Conservation (phyloP, 202 grass and related monocot genomes). For the Musa balbisiana region DNA sequence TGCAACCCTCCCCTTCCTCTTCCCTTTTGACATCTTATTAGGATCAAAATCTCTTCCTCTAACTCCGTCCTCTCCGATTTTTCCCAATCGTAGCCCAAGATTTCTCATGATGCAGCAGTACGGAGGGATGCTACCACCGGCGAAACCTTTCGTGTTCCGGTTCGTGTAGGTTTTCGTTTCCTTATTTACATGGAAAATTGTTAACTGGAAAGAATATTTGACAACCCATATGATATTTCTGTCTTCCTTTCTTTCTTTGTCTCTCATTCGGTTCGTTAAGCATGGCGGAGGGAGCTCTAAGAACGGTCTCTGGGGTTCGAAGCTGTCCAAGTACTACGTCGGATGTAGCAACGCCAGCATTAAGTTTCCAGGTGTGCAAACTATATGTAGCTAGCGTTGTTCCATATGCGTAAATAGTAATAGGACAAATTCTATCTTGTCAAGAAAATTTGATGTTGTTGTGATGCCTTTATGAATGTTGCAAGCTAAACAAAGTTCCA, state of each 20-base stretch:
- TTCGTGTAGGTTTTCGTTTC: not conserved
- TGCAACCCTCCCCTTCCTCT: conserved; percentile 6
- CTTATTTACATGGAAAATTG: not conserved
- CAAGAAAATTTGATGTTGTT: not conserved
- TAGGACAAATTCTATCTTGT: not conserved
- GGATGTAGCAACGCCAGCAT: conserved; percentile 69
- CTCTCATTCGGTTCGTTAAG: conserved; percentile 29
- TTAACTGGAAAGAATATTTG: not conserved
- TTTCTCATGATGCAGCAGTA: not conserved
- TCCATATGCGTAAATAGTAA: not conserved
- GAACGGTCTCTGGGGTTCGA: conserved; percentile 54
- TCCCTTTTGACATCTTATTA: not conserved
- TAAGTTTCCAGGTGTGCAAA: conserved; percentile 45
- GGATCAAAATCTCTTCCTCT: not conserved
- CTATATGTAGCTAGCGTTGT: not conserved
- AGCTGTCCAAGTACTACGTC: conserved; percentile 50
- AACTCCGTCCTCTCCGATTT: not conserved
- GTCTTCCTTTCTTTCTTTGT: not conserved
- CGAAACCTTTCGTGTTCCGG: conserved; percentile 8
- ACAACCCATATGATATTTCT: no score
- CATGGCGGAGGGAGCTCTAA: conserved; percentile 3
- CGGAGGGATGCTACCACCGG: not conserved
- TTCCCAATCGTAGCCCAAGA: not conserved
- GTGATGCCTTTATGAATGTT: not conserved
- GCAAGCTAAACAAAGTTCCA: not conserved